Base-by-base conservation (phyloP, 805 yeast species). In the Blastobotrys americana region DNA sequence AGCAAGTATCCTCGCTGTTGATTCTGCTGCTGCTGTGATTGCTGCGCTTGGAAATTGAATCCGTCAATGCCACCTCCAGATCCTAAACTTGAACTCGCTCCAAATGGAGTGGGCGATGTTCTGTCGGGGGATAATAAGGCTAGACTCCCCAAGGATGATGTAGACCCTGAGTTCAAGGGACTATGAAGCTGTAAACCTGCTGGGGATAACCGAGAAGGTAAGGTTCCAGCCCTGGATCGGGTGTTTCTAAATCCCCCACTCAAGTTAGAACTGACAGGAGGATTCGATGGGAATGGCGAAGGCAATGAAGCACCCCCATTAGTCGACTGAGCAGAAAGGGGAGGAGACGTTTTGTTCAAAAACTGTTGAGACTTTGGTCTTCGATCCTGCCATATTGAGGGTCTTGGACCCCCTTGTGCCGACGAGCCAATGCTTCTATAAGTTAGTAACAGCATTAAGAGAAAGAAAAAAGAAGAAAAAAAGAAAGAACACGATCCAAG, bases 191-290 rank as follows among this genome's bases (percentile, higher is more conserved):
- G 31, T 25, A 25, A 25, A 25, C 31, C 31, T 8, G 31, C 60
- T 19, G 69, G 58, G 36, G 65, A 56, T 44, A 80, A 70, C 39
- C 81, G 66, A 17, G 88, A 78, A 5, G 93, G 90, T 39, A 84
- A 65, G 10, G 94, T 84, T 2, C 93, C 93, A 2, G 93, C 84
- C 51, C 94, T 72, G 37, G 83, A 77, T 49, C 93, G 72, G 13
- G 76, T 20, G 15, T 27, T 37, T 15, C 17, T 41, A 9, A 17
- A 34, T 28, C n/a, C n/a, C n/a, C n/a, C n/a, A n/a, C n/a, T n/a
- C n/a, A n/a, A n/a, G n/a, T n/a, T n/a, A n/a, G n/a, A n/a, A n/a
- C n/a, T n/a, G n/a, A n/a, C n/a, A n/a, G n/a, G n/a, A n/a, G n/a
- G n/a, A n/a, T n/a, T n/a, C n/a, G n/a, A n/a, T n/a, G n/a, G n/a